Percentiles rank a stretch among this genome's conserved stretches.
Conservation (phyloP, 2,329 filamentous ascomycete genomes). For the Pseudopithomyces chartarum region DNA sequence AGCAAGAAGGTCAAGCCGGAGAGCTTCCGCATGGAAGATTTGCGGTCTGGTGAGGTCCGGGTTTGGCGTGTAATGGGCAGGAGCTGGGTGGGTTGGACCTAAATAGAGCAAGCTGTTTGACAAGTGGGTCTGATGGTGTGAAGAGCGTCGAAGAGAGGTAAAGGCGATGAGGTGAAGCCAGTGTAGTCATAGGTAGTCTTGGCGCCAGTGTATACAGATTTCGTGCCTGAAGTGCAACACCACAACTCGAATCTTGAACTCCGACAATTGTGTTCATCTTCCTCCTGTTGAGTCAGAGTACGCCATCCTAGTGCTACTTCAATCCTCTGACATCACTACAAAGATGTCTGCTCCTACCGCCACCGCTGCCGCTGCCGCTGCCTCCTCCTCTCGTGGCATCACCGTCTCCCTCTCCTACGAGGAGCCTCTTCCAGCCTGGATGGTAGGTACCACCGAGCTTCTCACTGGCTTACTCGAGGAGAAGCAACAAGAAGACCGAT, state of each 20-base stretch:
- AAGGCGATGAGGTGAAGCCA: background rate
- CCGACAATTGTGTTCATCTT: background rate
- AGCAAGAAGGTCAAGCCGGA: conserved; percentile 92
- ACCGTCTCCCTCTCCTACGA: background rate
- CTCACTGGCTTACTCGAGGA: no score
- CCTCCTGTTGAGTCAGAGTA: background rate
- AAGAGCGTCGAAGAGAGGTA: background rate
- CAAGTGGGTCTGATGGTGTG: background rate
- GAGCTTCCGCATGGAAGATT: conserved; percentile 90
- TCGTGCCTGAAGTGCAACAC: background rate
- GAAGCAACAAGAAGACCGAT: background rate
- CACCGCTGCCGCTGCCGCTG: background rate
- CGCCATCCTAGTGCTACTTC: background rate
- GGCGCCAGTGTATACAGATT: background rate
- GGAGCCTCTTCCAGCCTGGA: background rate
- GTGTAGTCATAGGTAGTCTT: background rate
- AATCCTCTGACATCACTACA: background rate
- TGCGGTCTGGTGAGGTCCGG: conserved; percentile 92
- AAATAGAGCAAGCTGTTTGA: background rate
- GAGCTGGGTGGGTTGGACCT: conserved; percentile 84
- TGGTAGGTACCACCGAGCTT: background rate
- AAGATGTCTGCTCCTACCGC: background rate
- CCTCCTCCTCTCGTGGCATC: background rate
- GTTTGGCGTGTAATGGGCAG: conserved; percentile 95
- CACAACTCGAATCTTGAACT: background rate